A percentile compares a stretch with the other conserved stretches of the same genome.
Evolutionary conservation across 441 rosid species (phyloP).

Genomic region (Populus hybrid): DNA sequence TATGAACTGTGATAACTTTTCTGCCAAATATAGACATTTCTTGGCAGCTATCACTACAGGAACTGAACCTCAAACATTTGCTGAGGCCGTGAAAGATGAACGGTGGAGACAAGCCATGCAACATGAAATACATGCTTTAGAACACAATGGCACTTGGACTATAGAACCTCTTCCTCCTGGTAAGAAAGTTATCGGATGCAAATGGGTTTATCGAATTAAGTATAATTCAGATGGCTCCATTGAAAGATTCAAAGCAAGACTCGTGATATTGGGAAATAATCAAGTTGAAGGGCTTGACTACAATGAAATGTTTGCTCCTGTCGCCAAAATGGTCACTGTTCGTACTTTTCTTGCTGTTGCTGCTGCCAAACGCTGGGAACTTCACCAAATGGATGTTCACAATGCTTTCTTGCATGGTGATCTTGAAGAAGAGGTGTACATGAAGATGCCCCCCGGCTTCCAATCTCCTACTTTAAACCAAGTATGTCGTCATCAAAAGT

Average conservation of each 20-base stretch:
- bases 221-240: neutral
- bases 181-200: neutral
- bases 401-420: too few species aligned
- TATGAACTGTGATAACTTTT: slow-evolving; percentile 13
- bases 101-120: neutral
- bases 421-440: too few species aligned
- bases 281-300: slow-evolving; percentile 6
- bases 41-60: slow-evolving; percentile 4
- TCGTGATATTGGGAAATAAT: neutral
- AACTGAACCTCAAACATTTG: neutral
- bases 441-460: too few species aligned
- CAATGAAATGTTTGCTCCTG: too few species aligned
- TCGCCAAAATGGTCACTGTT: too few species aligned
- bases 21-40: neutral
- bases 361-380: too few species aligned
- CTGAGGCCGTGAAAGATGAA: neutral
- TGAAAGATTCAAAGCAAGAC: slow-evolving; percentile 1
- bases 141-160: slow-evolving; percentile 1
- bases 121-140: neutral
- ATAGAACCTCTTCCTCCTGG: neutral
- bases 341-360: too few species aligned
- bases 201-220: slow-evolving; percentile 7
- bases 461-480: too few species aligned
- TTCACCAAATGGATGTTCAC: too few species aligned
- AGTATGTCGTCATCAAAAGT: too few species aligned